A percentile compares a stretch with the other conserved stretches of the same genome.
Conservation (phyloP, 2,329 filamentous ascomycete species). For the Pseudogymnoascus sp. region DNA sequence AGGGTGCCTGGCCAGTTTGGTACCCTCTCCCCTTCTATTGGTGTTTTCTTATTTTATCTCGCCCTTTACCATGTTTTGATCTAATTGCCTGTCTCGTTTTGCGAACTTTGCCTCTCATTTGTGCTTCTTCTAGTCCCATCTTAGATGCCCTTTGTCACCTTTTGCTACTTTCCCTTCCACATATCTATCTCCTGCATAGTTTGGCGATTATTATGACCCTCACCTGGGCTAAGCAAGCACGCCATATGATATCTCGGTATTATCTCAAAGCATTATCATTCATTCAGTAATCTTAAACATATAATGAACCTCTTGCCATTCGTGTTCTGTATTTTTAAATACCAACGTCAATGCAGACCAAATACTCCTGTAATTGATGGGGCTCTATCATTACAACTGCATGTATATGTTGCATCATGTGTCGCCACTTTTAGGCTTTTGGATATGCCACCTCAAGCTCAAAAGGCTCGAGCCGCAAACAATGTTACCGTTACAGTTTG, state of each 20-base stretch:
- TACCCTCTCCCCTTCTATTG: too few species aligned
- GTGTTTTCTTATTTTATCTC: too few species aligned
- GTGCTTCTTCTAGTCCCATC: too few species aligned
- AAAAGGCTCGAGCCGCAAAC: neutral
- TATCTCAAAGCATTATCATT: neutral
- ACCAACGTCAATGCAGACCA: slow-evolving; percentile 22
- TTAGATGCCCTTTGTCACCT: too few species aligned
- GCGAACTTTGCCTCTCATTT: too few species aligned
- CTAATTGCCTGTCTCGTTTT: too few species aligned
- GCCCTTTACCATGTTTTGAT: too few species aligned
- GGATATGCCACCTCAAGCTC: slow-evolving; percentile 15
- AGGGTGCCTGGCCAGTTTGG: too few species aligned
- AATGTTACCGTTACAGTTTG: slow-evolving; percentile 11
- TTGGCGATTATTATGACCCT: neutral
- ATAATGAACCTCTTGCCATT: slow-evolving; percentile 18
- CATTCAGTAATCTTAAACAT: neutral
- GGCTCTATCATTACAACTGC: slow-evolving; percentile 30
- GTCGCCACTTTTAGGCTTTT: slow-evolving; percentile 23
- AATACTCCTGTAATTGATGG: slow-evolving; percentile 27
- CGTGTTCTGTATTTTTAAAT: slow-evolving; percentile 29
- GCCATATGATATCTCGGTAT: neutral
- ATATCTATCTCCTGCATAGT: neutral
- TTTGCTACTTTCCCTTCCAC: neutral
- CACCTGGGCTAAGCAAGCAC: too few species aligned
- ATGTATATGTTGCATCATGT: slow-evolving; percentile 24